Base-by-base conservation (phyloP, 1,139 yeast genomes). In the Saccharomyces hybrid region DNA sequence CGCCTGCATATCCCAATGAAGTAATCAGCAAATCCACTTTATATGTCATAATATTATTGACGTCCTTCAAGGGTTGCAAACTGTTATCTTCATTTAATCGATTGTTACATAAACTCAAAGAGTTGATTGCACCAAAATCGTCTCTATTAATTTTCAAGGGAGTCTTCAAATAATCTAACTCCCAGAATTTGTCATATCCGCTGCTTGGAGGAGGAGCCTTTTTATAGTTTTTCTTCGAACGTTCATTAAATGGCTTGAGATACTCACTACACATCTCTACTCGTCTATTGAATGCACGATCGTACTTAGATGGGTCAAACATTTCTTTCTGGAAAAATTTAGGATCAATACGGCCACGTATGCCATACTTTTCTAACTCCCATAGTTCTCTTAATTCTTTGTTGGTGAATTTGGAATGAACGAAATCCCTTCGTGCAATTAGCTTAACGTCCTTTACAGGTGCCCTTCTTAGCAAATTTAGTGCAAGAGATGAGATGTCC, bases 311-410 rank as follows among this genome's bases (percentile, higher is more conserved):
- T 49, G 70, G 62, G 9, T 77, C 74, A 28, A 77, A 71, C 30
- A 78, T 67, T 1, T 71, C 72, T 1, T 71, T 75, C 48, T 83
- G 68, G 26, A 78, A 66, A 16, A 73, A 74, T 4, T 73, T 70
- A 0, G 76, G 78, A 26, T 84, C 70, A 1, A 89, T 86, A 1
- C 69, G 65, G 65, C 90, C 87, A 46, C 67, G 69, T 2, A 81
- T 77, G 1, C 82, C 83, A 42, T 75, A 76, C 2, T 78, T 73
- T 47, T 75, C 78, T 56, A 90, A 74, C 56, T 83, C 86, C 63
- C 91, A 74, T 48, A 93, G 74, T 66, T 93, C 99, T 62, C 98
- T 78, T 20, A 93, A 77, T 70, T 93, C 99, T 67, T 90, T 93
- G 63, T 89, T 91, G 2, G 98, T 86, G 69, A 91, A 93, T 16